These are phyloP conservation scores for Closterium sp. DNA, from an alignment of 139 green algal species.

Conservation along the genomic window DNA sequence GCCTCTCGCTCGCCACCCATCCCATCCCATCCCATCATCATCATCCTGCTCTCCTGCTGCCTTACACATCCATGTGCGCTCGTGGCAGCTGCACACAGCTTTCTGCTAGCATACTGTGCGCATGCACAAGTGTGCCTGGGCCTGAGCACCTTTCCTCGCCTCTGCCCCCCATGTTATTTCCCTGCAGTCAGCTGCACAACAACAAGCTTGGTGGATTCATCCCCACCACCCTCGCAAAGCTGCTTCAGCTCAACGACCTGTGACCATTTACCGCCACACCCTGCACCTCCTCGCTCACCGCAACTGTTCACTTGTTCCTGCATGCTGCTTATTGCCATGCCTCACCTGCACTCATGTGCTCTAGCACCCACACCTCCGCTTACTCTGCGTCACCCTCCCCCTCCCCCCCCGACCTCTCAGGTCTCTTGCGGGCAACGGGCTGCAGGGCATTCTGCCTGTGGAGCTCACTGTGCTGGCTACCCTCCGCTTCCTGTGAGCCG, in stretches of 20 bases:
- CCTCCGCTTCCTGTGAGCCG: background rate
- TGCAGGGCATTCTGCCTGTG: background rate
- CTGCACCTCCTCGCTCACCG: too few relatives aligned
- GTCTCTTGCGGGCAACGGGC: background rate
- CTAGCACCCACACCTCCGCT: too few relatives aligned
- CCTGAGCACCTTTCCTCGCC: background rate
- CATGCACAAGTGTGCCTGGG: too few relatives aligned
- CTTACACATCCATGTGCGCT: background rate
- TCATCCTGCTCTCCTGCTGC: too few relatives aligned
- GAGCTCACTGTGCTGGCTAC: background rate
- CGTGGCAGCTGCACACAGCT: too few relatives aligned
- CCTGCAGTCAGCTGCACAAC: background rate
- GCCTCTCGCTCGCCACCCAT: too few relatives aligned
- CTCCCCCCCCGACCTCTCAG: background rate
- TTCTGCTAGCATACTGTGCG: background rate
- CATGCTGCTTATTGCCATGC: too few relatives aligned
- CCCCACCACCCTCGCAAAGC: background rate
- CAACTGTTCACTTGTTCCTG: too few relatives aligned
- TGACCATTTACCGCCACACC: too few relatives aligned
- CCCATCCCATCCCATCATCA: too few relatives aligned
- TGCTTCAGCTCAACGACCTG: background rate
- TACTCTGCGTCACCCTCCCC: background rate
- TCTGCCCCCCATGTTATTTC: background rate
- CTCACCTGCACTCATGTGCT: background rate
- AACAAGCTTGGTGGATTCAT: background rate